Percentiles rank a stretch among this genome's conserved stretches.
Conservation (phyloP, 805 yeast genomes). For the Komagataella ulmi region DNA sequence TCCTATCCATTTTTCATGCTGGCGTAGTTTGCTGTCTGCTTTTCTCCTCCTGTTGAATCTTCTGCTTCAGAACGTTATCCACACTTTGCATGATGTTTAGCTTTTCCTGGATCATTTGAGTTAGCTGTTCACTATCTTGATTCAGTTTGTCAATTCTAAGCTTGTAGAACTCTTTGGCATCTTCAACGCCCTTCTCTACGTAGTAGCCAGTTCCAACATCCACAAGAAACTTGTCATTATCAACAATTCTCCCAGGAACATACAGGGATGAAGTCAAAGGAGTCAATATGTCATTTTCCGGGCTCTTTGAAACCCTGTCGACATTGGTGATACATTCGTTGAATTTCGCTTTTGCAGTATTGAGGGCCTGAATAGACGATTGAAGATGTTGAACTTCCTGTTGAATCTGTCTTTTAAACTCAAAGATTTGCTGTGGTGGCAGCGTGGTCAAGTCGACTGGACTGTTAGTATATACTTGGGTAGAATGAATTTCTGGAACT, state of each 20-base stretch:
- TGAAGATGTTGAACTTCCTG: slow-evolving; percentile 79
- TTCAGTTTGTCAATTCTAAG: slow-evolving; percentile 60
- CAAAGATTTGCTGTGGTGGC: slow-evolving; percentile 72
- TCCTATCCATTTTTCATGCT: slow-evolving; percentile 4
- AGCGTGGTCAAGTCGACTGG: slow-evolving; percentile 52
- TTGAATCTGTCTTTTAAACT: slow-evolving; percentile 72
- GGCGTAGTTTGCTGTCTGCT: slow-evolving; percentile 2
- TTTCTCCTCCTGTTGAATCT: slow-evolving; percentile 32
- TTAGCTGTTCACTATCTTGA: slow-evolving; percentile 61
- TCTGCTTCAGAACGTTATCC: slow-evolving; percentile 41
- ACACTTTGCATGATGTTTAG: slow-evolving; percentile 47
- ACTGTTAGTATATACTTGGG: slow-evolving; percentile 1
- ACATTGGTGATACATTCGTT: slow-evolving; percentile 69
- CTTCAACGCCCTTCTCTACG: slow-evolving; percentile 62
- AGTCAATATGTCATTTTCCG: slow-evolving; percentile 47
- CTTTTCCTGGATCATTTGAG: slow-evolving; percentile 65
- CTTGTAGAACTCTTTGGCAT: slow-evolving; percentile 61
- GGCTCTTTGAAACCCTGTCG: slow-evolving; percentile 27
- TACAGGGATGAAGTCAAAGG: slow-evolving; percentile 86
- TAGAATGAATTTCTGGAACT: neutral
- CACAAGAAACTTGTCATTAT: slow-evolving; percentile 62
- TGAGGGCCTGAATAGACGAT: slow-evolving; percentile 71
- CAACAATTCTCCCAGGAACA: slow-evolving; percentile 68
- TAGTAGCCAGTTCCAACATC: slow-evolving; percentile 96
- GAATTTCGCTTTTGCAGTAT: slow-evolving; percentile 71